Base-by-base conservation (phyloP, 2,329 filamentous ascomycete species). In the Waltergamsia citrina region DNA sequence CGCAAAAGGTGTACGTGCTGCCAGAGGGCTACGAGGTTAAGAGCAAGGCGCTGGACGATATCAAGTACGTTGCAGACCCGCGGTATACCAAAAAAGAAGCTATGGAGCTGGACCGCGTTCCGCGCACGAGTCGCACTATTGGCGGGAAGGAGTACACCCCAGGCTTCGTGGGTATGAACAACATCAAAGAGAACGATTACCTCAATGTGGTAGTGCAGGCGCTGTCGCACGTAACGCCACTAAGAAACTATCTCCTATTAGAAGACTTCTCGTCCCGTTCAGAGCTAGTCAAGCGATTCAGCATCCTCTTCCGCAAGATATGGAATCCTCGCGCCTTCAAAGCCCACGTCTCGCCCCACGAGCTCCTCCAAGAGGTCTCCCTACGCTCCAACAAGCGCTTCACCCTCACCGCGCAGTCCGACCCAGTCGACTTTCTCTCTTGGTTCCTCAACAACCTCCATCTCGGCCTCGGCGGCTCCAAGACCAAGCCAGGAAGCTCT, bases 131-230 rank as follows among this genome's bases (percentile, higher is more conserved):
- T 29, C 87, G 81, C 72, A 90, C 94, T 49, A 69, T 96, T 27
- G 69, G 70, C 32, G 86, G 86, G 42, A 85, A 82, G 57, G 78
- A 83, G 53, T 98, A 98, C 60, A 81, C 81, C 44, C 92, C 92
- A 15, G 90, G 92, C 6, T 98, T 88, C 54, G 86, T 98, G 40
- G 92, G 92, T 44, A 93, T 98, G 85, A 98, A 98, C 70, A 98
- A 98, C 62, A 95, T 98, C 69, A 98, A 98, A 60, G 86, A 92
- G 38, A 98, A 98, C 62, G 92, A 98, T 65, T 98, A 98, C 62
- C 73, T 96, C 52, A 98, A 98, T 53, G 90, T 94, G 18, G 75
- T 95, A 4, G 81, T 94, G 32, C 92, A 98, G 57, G 81, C 88
- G 6, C 71, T 98, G 24, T 81, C 90, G 3, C 92, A 98, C 57